phyloP scores from a whole-genome alignment of 1,284 basidiomycete species.

The Ganoderma resinaceum region DNA sequence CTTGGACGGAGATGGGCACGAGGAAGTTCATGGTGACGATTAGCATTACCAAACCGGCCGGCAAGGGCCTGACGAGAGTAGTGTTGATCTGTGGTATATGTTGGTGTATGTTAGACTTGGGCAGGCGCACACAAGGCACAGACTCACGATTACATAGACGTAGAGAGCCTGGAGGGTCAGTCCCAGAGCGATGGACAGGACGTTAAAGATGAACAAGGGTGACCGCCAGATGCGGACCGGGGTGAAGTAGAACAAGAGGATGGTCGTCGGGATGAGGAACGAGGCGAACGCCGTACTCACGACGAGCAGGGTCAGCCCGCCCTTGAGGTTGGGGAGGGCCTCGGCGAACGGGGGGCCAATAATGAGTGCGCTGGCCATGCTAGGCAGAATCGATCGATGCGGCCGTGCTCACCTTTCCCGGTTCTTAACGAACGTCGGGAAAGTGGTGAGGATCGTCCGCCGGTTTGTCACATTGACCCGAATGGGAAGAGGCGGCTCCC shows the following conservation, averaged over 20 bases:
- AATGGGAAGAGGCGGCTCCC: too few species aligned
- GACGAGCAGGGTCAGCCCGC: slow-evolving; percentile 21
- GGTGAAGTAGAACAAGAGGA: slow-evolving; percentile 36
- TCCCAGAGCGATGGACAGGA: slow-evolving; percentile 30
- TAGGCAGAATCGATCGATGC: neutral
- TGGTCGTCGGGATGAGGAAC: slow-evolving; percentile 29
- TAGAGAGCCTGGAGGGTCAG: slow-evolving; percentile 20
- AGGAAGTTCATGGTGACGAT: slow-evolving; percentile 18
- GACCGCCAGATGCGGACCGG: slow-evolving; percentile 25
- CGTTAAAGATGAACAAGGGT: slow-evolving; percentile 39
- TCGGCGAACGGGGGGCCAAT: neutral
- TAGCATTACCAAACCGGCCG: neutral
- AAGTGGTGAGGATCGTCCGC: too few species aligned
- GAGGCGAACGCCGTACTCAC: slow-evolving; percentile 28
- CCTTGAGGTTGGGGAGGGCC: neutral
- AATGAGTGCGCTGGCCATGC: neutral
- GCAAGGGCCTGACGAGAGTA: neutral
- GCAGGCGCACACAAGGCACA: too few species aligned
- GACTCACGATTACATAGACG: slow-evolving; percentile 8
- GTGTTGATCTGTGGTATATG: neutral
- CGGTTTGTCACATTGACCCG: too few species aligned
- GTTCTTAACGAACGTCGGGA: too few species aligned
- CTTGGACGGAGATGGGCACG: slow-evolving; percentile 32
- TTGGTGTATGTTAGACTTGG: neutral
- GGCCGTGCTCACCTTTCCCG: neutral